These are phyloP conservation scores for Madurella mycetomatis DNA, from an alignment of 2,329 filamentous ascomycete species.

Conservation along the genomic window DNA sequence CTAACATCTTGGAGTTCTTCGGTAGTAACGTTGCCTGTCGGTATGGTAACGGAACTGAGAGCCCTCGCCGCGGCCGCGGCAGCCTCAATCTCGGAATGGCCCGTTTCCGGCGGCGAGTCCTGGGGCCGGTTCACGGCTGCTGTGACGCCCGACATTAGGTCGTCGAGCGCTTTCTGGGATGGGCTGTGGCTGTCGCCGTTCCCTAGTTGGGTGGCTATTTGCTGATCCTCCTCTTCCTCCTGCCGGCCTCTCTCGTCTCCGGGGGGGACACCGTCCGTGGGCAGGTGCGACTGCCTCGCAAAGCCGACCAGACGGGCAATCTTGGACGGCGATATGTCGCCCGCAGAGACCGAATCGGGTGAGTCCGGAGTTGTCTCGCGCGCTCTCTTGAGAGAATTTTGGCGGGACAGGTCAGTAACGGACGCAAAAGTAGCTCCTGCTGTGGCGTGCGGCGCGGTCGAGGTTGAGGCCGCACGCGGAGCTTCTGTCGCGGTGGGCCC, in stretches of 20 bases:
- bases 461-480: slow-evolving; percentile 36
- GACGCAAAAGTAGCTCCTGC: slow-evolving; percentile 36
- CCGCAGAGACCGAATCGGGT: slow-evolving; percentile 31
- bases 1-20: slow-evolving; percentile 40
- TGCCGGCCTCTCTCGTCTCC: slow-evolving; percentile 50
- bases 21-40: slow-evolving; percentile 32
- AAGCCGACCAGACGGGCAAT: slow-evolving; percentile 45
- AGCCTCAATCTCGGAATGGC: slow-evolving; percentile 31
- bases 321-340: slow-evolving; percentile 49
- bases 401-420: slow-evolving; percentile 35
- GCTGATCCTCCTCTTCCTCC: slow-evolving; percentile 42
- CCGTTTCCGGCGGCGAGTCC: slow-evolving; percentile 40
- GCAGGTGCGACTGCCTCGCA: slow-evolving; percentile 40
- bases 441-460: slow-evolving; percentile 32
- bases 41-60: slow-evolving; percentile 30
- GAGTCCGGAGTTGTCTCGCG: slow-evolving; percentile 45
- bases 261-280: slow-evolving; percentile 51
- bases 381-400: slow-evolving; percentile 43
- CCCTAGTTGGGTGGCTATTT: slow-evolving; percentile 26
- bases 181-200: slow-evolving; percentile 35
- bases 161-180: slow-evolving; percentile 48
- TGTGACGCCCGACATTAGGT: slow-evolving; percentile 50
- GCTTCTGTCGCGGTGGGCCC: slow-evolving; percentile 50
- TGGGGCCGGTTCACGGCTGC: slow-evolving; percentile 53
- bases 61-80: slow-evolving; percentile 41